Evolutionary conservation across 495 filamentous ascomycete species (phyloP).

Genomic region (Aspergillus kassunensis): DNA sequence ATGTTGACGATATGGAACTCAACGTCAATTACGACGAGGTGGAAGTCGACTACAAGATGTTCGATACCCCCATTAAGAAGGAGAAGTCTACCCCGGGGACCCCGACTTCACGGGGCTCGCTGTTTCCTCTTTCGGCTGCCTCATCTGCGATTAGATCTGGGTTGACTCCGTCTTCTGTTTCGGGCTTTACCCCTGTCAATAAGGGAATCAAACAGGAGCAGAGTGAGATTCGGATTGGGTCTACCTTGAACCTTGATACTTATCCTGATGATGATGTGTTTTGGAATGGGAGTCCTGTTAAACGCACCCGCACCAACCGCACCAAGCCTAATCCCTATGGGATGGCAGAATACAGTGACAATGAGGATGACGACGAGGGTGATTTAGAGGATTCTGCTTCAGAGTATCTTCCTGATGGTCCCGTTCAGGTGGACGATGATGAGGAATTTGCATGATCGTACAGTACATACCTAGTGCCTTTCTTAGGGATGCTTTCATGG

Average conservation of each 20-base stretch:
- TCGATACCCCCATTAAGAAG: background rate
- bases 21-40: background rate
- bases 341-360: constrained; percentile 10
- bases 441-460: background rate
- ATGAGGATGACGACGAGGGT: constrained; percentile 5
- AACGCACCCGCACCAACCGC: background rate
- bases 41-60: background rate
- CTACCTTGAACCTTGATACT: background rate
- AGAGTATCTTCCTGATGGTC: constrained; percentile 18
- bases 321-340: background rate
- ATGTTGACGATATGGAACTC: background rate
- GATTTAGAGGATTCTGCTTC: constrained; percentile 14
- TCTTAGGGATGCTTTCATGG: too few relatives aligned
- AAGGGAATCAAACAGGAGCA: background rate
- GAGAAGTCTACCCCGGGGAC: too few relatives aligned
- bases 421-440: constrained; percentile 3
- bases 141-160: too few relatives aligned
- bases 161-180: too few relatives aligned
- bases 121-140: too few relatives aligned
- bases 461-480: too few relatives aligned
- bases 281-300: background rate
- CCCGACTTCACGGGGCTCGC: too few relatives aligned
- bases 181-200: too few relatives aligned
- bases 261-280: background rate
- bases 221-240: background rate